A percentile compares a stretch with the other conserved stretches of the same genome.
Conservation (phyloP, 108 stramenopile species). For the Aurantiochytrium sp. region DNA sequence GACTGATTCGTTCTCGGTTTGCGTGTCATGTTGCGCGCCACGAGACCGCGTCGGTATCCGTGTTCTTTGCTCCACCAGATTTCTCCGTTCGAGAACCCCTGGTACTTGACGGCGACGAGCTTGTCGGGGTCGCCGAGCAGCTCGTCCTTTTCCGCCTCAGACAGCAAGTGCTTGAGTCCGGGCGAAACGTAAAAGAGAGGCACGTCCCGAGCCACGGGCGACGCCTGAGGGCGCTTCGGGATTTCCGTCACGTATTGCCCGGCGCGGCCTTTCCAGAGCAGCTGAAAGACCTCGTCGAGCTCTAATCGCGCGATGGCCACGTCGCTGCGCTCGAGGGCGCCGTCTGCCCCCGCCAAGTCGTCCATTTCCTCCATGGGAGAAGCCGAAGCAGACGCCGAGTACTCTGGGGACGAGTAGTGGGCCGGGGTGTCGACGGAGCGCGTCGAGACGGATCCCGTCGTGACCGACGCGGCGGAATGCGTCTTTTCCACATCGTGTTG, state of each 20-base stretch:
- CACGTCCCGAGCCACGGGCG: neutral
- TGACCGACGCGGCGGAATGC: no score
- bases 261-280: neutral
- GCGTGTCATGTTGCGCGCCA: slow-evolving; percentile 6
- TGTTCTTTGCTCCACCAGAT: neutral
- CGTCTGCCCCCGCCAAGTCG: no score
- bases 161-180: neutral
- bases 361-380: no score
- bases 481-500: no score
- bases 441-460: no score
- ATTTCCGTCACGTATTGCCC: neutral
- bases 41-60: neutral
- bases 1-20: neutral
- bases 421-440: no score
- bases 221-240: neutral
- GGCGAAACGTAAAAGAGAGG: neutral
- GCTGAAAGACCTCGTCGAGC: neutral
- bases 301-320: neutral
- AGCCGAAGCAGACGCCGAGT: no score
- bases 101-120: slow-evolving; percentile 9
- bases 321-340: no score
- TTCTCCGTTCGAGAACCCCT: neutral
- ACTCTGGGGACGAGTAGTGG: no score
- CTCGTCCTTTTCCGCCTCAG: neutral
- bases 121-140: neutral